These are phyloP conservation scores for Darksidea phi DNA, from an alignment of 495 filamentous ascomycete genomes.

Conservation along the genomic window DNA sequence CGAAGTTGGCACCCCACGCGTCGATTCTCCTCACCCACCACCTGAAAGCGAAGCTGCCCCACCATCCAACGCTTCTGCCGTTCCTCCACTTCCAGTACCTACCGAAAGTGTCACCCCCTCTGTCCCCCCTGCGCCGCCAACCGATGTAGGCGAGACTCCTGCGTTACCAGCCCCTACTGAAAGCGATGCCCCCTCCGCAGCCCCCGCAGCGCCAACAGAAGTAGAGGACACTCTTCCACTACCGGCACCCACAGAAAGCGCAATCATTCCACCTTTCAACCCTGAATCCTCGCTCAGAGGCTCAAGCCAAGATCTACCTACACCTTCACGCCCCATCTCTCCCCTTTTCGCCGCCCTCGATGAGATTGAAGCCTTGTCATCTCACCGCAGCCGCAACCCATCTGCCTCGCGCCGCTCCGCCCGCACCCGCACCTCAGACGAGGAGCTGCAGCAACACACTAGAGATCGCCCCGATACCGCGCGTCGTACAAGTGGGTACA, in stretches of 20 bases:
- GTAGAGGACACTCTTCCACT: background rate
- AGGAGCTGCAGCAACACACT: conserved; percentile 14
- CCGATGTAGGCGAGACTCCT: background rate
- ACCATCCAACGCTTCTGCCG: background rate
- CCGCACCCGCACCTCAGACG: conserved; percentile 5
- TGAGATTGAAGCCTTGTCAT: conserved; percentile 26
- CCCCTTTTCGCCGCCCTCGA: conserved; percentile 33
- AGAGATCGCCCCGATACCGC: conserved; percentile 1
- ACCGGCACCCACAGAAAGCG: conserved; percentile 12
- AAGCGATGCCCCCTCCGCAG: background rate
- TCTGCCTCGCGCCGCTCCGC: conserved; percentile 23
- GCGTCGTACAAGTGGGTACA: conserved; percentile 29
- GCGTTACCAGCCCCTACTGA: background rate
- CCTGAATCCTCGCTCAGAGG: conserved; percentile 13
- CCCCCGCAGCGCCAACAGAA: background rate
- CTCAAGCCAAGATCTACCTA: too few relatives aligned
- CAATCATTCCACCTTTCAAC: conserved; percentile 5
- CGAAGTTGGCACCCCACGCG: background rate
- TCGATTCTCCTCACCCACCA: background rate
- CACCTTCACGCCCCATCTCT: conserved; percentile 20
- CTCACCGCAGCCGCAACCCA: conserved; percentile 11
- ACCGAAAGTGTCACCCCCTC: conserved; percentile 5
- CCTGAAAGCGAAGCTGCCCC: background rate
- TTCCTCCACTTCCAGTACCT: conserved; percentile 9
- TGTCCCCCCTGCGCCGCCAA: background rate